Evolutionary conservation across 192 early-diverging fungal genomes (phyloP).

Genomic region (Dimargaris cristalligena): DNA sequence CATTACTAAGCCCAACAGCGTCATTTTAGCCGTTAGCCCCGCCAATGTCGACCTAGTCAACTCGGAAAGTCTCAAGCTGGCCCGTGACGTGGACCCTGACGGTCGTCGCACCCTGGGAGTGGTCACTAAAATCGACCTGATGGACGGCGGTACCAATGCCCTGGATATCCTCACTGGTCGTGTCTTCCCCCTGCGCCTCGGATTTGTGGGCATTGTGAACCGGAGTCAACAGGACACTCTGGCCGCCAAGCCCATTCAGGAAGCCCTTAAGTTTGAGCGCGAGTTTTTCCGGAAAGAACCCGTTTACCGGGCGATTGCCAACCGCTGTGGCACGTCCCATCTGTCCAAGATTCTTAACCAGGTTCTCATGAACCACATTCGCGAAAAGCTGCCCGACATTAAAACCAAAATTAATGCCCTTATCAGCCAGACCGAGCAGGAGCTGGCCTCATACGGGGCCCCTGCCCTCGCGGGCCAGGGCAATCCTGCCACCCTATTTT

Average conservation of each 20-base stretch:
- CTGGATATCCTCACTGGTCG: constrained; percentile 61
- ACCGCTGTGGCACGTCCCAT: constrained; percentile 53
- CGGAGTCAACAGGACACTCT: constrained; percentile 67
- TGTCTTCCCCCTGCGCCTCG: constrained; percentile 58
- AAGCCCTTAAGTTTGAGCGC: constrained; percentile 43
- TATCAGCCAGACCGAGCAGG: constrained; percentile 62
- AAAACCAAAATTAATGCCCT: constrained; percentile 55
- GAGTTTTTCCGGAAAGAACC: constrained; percentile 56
- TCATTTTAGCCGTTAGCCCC: constrained; percentile 66
- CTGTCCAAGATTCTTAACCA: constrained; percentile 53
- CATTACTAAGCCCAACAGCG: constrained; percentile 68
- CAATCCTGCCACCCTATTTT: constrained; percentile 30
- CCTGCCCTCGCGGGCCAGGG: constrained; percentile 14
- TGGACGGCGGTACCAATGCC: constrained; percentile 71
- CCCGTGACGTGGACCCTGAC: constrained; percentile 70
- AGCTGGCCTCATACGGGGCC: constrained; percentile 47
- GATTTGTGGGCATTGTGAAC: constrained; percentile 70
- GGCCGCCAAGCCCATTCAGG: constrained; percentile 49
- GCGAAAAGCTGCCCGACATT: constrained; percentile 59
- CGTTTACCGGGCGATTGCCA: constrained; percentile 50
- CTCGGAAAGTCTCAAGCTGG: constrained; percentile 70
- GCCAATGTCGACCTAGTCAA: constrained; percentile 70
- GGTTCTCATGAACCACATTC: constrained; percentile 62
- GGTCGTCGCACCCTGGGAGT: constrained; percentile 64
- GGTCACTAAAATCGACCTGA: constrained; percentile 68